Conservation (phyloP, 345 rosid genomes). For the Lenwebbia sp. region DNA sequence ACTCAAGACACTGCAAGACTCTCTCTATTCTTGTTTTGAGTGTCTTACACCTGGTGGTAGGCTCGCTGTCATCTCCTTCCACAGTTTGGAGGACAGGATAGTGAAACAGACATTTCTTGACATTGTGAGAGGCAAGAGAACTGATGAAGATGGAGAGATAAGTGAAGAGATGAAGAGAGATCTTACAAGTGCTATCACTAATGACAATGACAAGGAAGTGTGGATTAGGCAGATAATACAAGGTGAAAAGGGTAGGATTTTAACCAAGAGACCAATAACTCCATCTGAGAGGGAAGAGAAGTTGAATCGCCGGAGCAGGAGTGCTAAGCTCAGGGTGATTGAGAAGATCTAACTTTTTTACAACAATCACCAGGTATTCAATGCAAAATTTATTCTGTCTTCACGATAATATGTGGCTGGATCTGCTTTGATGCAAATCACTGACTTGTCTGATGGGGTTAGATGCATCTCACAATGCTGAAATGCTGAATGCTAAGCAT, state of each 20-base stretch:
- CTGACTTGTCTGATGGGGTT: neutral
- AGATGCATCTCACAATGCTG: neutral
- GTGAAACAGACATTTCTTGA: conserved; percentile 83
- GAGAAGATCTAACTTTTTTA: conserved; percentile 26
- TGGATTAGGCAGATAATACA: conserved; percentile 59
- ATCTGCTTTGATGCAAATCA: neutral
- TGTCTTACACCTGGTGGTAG: conserved; percentile 88
- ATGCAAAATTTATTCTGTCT: neutral
- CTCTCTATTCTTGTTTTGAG: conserved; percentile 56
- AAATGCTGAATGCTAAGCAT: neutral
- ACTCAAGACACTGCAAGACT: conserved; percentile 58
- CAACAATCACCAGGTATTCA: neutral
- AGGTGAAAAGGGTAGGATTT: conserved; percentile 56
- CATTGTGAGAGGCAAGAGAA: conserved; percentile 29
- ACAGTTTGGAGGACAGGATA: conserved; percentile 91
- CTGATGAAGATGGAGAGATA: conserved; percentile 2
- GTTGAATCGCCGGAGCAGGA: conserved; percentile 61
- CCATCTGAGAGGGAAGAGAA: conserved; percentile 79
- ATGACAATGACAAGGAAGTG: conserved; percentile 16
- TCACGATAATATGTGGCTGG: neutral
- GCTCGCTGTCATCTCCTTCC: conserved; percentile 86
- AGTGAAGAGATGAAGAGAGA: neutral
- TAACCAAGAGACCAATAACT: conserved; percentile 86
- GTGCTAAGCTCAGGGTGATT: conserved; percentile 88
- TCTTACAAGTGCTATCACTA: conserved; percentile 7